Conservation (phyloP, 768 basidiomycete species). For the Macrolepiota dolichaula region DNA sequence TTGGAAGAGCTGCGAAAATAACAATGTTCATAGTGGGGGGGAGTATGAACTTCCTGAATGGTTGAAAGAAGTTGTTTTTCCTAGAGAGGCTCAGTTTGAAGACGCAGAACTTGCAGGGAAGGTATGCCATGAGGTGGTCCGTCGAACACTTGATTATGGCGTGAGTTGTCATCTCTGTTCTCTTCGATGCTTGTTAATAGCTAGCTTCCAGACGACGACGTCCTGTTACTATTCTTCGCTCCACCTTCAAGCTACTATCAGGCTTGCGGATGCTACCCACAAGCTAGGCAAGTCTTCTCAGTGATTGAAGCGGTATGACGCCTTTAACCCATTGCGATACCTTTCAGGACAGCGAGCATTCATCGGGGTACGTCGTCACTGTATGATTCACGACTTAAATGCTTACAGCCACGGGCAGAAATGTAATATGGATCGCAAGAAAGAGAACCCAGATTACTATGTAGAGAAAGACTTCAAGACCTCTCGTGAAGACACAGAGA, state of each 20-base stretch:
- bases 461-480: slow-evolving; percentile 50
- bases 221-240: slow-evolving; percentile 88
- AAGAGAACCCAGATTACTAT: slow-evolving; percentile 51
- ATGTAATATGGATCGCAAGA: slow-evolving; percentile 89
- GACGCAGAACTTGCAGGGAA: slow-evolving; percentile 66
- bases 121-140: slow-evolving; percentile 70
- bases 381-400: background rate
- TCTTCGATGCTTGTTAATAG: background rate
- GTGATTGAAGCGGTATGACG: background rate
- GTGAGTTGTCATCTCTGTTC: slow-evolving; percentile 41
- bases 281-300: slow-evolving; percentile 42
- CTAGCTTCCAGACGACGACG: slow-evolving; percentile 72
- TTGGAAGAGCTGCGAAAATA: background rate
- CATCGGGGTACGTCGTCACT: slow-evolving; percentile 60
- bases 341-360: slow-evolving; percentile 75
- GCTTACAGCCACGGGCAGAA: slow-evolving; percentile 41
- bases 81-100: slow-evolving; percentile 74
- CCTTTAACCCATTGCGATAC: background rate
- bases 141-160: slow-evolving; percentile 66
- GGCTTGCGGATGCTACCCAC: slow-evolving; percentile 73
- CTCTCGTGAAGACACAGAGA: slow-evolving; percentile 61
- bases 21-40: slow-evolving; percentile 44
- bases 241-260: slow-evolving; percentile 77
- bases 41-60: slow-evolving; percentile 88
- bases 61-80: slow-evolving; percentile 84